Evolutionary conservation across 192 early-diverging fungal genomes (phyloP).

Genomic region (Haplosporangium gracile): DNA sequence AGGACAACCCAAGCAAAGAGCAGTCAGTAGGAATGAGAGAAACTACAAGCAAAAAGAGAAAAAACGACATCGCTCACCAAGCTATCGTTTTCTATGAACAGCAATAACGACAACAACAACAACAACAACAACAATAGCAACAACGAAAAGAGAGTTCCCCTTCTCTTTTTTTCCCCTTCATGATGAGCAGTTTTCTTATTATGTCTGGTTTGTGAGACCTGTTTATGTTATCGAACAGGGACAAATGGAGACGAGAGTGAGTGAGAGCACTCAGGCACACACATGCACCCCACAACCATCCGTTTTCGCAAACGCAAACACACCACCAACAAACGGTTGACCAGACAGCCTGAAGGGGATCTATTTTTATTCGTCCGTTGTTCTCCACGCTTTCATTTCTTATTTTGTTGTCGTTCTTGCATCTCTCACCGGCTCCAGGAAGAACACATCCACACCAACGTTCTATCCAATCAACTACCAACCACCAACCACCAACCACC

Average conservation of each 20-base stretch:
- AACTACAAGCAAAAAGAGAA: background rate
- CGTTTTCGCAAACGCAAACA: no score
- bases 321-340: no score
- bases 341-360: background rate
- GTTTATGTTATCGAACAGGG: background rate
- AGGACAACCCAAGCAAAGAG: background rate
- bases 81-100: background rate
- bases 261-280: background rate
- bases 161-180: background rate
- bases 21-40: background rate
- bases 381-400: background rate
- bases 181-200: background rate
- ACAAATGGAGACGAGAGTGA: background rate
- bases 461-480: background rate
- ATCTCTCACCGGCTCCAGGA: background rate
- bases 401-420: background rate
- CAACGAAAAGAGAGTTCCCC: background rate
- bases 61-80: background rate
- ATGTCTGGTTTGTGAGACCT: background rate
- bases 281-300: background rate
- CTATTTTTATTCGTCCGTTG: conserved; percentile 2
- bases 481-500: background rate
- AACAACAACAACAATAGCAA: no score
- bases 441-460: background rate
- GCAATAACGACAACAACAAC: background rate